These are phyloP conservation scores for Cucurbita maxima DNA, from an alignment of 306 rosid genomes.

Conservation along the genomic window DNA sequence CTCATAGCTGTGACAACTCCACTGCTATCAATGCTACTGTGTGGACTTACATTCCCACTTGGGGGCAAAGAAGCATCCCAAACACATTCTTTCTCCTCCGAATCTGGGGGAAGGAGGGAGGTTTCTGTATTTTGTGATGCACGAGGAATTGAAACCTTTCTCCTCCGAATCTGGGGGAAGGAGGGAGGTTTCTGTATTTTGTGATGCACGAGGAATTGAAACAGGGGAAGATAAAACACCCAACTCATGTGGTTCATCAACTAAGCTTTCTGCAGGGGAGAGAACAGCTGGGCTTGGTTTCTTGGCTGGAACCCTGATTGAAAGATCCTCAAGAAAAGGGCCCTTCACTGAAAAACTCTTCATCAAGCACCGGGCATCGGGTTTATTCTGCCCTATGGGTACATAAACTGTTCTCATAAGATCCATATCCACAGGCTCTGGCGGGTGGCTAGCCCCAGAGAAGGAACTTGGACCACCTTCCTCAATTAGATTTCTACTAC, in stretches of 20 bases:
- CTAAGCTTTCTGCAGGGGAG: constrained; percentile 50
- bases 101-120: constrained; percentile 52
- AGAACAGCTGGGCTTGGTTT: constrained; percentile 37
- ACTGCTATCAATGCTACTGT: constrained; percentile 80
- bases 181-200: constrained; percentile 45
- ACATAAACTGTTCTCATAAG: constrained; percentile 68
- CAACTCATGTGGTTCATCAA: constrained; percentile 43
- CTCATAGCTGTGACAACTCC: constrained; percentile 95
- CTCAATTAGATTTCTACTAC: constrained; percentile 35
- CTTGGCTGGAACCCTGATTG: constrained; percentile 50
- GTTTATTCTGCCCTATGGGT: constrained; percentile 59
- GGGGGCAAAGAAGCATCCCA: constrained; percentile 99
- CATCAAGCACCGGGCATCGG: constrained; percentile 60
- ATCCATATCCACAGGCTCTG: constrained; percentile 90
- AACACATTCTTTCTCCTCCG: constrained; percentile 88
- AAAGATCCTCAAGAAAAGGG: constrained; percentile 74
- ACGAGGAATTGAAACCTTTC: constrained; percentile 48
- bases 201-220: constrained; percentile 46
- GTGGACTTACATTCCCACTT: constrained; percentile 96
- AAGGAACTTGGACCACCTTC: constrained; percentile 60
- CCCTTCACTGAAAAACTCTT: constrained; percentile 72
- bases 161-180: constrained; percentile 73
- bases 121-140: constrained; percentile 54
- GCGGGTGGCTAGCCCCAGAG: constrained; percentile 97
- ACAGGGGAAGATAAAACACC: constrained; percentile 41